Base-by-base conservation (phyloP, 1,139 yeast species). In the Suhomyces chickasaworum region DNA sequence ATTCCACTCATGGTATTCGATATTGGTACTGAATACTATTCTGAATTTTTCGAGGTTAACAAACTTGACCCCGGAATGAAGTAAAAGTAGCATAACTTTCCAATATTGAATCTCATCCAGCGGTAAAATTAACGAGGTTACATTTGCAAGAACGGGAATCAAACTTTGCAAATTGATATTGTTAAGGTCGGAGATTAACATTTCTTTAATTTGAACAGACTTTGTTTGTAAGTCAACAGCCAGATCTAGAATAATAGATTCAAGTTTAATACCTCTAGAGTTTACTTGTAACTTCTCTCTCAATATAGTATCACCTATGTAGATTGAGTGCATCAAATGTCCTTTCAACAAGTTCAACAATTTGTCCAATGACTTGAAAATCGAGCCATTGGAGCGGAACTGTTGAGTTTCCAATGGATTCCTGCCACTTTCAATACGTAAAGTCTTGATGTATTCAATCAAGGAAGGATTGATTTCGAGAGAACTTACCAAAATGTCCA, bases 391-490 rank as follows among this genome's bases (percentile, higher is more conserved):
- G 3, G 25, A 35, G 2, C 41, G 36, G 17, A 56, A 49, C n/a
- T 44, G 23, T 7, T 31, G 37, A 12, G 15, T 20, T 7, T 48
- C 38, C 2, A 38, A 42, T 4, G 23, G 27, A 15, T 41, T 41
- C 22, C 48, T 44, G 2, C 47, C 44, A 8, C 38, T 48, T 6
- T 57, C 46, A 2, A 70, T 52, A 31, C 52, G 50, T 3, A 74
- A 44, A 32, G 59, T 60, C 27, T 60, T 52, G 2, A 72, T 54
- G 47, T 58, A 58, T 6, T 47, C 47, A 0, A 53, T 51, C 42
- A 73, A 60, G 13, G 51, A 54, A 0, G 64, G 60, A 48, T 73
- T 73, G 16, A 72, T 50, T 8, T 38, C 39, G 16, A 73, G 46
- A 0, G 76, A 58, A 33, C 54, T 54, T 20, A 56, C 54, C 39